These are phyloP conservation scores for Colletotrichum musae DNA, from an alignment of 2,329 filamentous ascomycete species.

Conservation along the genomic window DNA sequence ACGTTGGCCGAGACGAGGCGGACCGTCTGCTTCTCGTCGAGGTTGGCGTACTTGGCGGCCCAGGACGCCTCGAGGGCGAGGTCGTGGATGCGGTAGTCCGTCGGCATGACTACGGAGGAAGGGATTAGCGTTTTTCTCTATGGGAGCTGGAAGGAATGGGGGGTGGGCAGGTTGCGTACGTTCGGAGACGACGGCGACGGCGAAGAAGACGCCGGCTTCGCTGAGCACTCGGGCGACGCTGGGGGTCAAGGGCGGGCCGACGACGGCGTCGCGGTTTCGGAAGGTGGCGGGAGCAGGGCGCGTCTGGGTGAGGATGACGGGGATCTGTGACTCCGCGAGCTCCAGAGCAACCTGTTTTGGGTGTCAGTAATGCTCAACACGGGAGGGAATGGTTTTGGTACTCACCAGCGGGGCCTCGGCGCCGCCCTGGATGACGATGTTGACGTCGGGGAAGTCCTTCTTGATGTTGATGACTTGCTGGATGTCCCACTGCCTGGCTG, in stretches of 20 bases:
- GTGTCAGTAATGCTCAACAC: background rate
- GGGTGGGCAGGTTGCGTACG: conserved; percentile 37
- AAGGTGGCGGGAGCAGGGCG: conserved; percentile 52
- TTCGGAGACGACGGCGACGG: conserved; percentile 47
- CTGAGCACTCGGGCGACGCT: conserved; percentile 55
- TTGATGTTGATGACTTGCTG: conserved; percentile 57
- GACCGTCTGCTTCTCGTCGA: conserved; percentile 52
- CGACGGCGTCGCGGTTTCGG: conserved; percentile 54
- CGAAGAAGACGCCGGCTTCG: conserved; percentile 57
- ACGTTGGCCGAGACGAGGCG: conserved; percentile 57
- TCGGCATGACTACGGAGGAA: conserved; percentile 43
- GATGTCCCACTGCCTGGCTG: conserved; percentile 53
- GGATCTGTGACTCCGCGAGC: conserved; percentile 55
- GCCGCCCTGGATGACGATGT: conserved; percentile 57
- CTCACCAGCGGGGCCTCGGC: conserved; percentile 55
- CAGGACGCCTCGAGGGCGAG: conserved; percentile 56
- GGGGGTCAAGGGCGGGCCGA: conserved; percentile 58
- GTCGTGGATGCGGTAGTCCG: conserved; percentile 56
- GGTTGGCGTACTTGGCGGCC: conserved; percentile 56
- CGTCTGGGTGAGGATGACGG: conserved; percentile 59
- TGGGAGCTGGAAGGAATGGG: background rate
- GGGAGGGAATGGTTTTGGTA: background rate
- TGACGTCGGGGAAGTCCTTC: conserved; percentile 50
- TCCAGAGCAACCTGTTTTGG: conserved; percentile 52
- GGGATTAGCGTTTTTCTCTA: background rate